Conservation (phyloP, 2,329 filamentous ascomycete species). For the Epichloe bromicola region DNA sequence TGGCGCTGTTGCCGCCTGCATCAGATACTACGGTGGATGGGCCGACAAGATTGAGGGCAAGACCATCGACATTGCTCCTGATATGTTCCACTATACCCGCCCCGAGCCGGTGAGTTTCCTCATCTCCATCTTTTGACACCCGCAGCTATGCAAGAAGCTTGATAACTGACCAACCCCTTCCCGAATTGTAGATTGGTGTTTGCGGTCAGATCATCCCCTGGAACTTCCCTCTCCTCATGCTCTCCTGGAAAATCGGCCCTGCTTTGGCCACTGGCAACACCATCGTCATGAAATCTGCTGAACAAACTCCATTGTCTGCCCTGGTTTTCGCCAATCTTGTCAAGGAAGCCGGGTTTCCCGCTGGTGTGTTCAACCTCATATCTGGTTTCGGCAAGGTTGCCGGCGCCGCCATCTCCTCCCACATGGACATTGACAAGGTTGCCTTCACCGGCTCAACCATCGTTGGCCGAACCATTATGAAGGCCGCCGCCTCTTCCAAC, state of each 20-base stretch:
- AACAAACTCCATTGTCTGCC: constrained; percentile 61
- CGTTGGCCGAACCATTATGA: constrained; percentile 66
- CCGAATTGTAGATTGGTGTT: constrained; percentile 42
- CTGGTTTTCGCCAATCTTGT: constrained; percentile 51
- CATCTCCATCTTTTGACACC: background rate
- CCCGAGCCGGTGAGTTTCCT: constrained; percentile 54
- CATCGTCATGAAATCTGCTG: constrained; percentile 60
- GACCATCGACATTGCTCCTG: constrained; percentile 65
- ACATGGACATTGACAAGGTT: constrained; percentile 75
- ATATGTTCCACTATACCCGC: constrained; percentile 71
- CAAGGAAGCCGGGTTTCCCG: constrained; percentile 67
- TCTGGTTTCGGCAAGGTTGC: constrained; percentile 69
- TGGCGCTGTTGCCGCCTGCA: constrained; percentile 48
- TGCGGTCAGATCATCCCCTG: constrained; percentile 83
- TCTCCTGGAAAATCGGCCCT: constrained; percentile 69
- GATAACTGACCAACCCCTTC: background rate
- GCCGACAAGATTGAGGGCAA: constrained; percentile 87
- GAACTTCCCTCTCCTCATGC: constrained; percentile 79
- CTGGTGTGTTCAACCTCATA: constrained; percentile 64
- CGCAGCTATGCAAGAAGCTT: background rate
- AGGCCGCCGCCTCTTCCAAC: constrained; percentile 64
- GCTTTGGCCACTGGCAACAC: constrained; percentile 62
- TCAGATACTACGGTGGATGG: constrained; percentile 71
- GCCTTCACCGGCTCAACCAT: constrained; percentile 70
- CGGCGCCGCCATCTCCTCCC: constrained; percentile 60